These are phyloP conservation scores for Naganishia randhawae DNA, from an alignment of 768 basidiomycete species.

Conservation along the genomic window DNA sequence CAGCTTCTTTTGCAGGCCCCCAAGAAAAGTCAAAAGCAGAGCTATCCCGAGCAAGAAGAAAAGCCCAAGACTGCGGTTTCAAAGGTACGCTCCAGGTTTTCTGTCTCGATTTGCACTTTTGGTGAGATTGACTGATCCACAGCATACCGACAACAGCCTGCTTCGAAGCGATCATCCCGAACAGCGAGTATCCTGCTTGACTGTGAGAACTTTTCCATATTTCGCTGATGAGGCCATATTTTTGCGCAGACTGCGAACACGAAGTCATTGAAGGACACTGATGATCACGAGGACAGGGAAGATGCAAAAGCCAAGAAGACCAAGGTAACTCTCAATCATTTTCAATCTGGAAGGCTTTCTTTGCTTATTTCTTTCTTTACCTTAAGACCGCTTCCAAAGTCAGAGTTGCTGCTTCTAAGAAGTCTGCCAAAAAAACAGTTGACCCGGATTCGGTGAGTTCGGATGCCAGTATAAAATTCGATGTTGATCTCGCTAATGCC, in stretches of 20 bases:
- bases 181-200: background rate
- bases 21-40: constrained; percentile 13
- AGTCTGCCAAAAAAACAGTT: constrained; percentile 5
- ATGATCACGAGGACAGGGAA: constrained; percentile 16
- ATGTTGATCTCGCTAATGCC: background rate
- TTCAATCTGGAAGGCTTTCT: background rate
- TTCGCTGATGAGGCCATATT: background rate
- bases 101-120: background rate
- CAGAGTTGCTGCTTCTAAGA: constrained; percentile 2
- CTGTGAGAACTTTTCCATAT: background rate
- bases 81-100: background rate
- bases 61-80: constrained; percentile 8
- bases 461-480: background rate
- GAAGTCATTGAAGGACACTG: constrained; percentile 23
- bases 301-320: constrained; percentile 6
- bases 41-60: constrained; percentile 8
- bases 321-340: background rate
- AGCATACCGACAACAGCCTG: background rate
- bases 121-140: background rate
- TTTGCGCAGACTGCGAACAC: constrained; percentile 17
- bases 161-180: constrained; percentile 19
- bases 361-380: background rate
- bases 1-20: background rate
- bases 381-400: constrained; percentile 7
- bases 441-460: constrained; percentile 8